Evolutionary conservation across 768 basidiomycete species (phyloP), one percentile per base, ranked within the genome.

Genomic region (Suillus plorans): DNA sequence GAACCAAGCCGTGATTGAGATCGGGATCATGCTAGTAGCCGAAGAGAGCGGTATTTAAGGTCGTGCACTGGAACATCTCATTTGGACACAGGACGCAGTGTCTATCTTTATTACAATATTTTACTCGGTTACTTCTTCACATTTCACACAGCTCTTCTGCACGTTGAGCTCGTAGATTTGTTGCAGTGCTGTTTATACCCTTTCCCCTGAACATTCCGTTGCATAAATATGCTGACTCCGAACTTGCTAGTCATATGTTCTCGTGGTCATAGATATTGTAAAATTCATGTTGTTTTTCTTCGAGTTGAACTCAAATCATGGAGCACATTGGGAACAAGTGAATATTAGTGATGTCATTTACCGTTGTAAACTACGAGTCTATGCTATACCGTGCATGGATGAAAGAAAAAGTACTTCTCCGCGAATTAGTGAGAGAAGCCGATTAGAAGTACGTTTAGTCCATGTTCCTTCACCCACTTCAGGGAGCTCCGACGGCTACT

Each of bases 371-470:
- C 9, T 22, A 25, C 9, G 16, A 9, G 37, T 58, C 39, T 41
- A 58, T 10, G 5, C 31, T 9, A 55, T 12, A 39, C 37, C 20
- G 10, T 41, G 14, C 25, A 57, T 12, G 20, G 12, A n/a, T 53
- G 31, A 16, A 31, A 55, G 31, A 36, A 34, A n/a, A 5, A 9
- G 7, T 16, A 57, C 36, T 25, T 14, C 9, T 16, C 56, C 16
- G 22, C 4, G 2, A 10, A 14, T 79, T 72, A 84, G 39, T 75
- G 71, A 68, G 78, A 79, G 70, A 80, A 84, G 36, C 79, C 76
- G 44, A 92, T 84, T 57, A 92, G 77, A 14, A 91, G 77, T n/a
- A 88, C 88, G 63, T 85, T 80, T 55, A 87, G 73, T 1, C 89
- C 89, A 13, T 81, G 81, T 63, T 84, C 74, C 79, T 92, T 92